Evolutionary conservation across 2,329 filamentous ascomycete species (phyloP).

Genomic region (Pseudonectria buxi): DNA sequence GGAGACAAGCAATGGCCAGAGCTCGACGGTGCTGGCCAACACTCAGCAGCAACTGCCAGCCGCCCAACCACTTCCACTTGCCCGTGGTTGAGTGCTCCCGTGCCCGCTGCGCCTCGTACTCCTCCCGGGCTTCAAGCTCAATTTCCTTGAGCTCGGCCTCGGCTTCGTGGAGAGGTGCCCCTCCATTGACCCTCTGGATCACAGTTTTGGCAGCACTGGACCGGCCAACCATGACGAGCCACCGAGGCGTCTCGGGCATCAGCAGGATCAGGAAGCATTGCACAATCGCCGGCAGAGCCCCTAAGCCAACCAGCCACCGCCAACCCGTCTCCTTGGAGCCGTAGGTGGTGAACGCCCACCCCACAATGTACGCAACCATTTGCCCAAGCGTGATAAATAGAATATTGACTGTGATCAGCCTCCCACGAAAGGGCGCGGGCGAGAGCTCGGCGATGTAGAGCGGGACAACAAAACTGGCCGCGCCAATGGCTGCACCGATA

Average conservation of each 20-base stretch:
- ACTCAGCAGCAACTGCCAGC: constrained; percentile 47
- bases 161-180: constrained; percentile 40
- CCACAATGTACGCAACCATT: constrained; percentile 78
- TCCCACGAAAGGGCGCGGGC: constrained; percentile 67
- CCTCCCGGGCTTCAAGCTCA: constrained; percentile 66
- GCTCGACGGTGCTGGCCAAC: constrained; percentile 65
- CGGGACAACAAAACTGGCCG: constrained; percentile 75
- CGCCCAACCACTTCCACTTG: constrained; percentile 34
- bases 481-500: constrained; percentile 67
- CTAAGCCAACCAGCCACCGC: constrained; percentile 88
- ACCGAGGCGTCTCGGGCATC: constrained; percentile 85
- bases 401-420: constrained; percentile 73
- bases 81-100: constrained; percentile 23
- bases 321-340: constrained; percentile 55
- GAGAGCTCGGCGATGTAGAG: constrained; percentile 84
- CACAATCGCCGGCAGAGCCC: constrained; percentile 65
- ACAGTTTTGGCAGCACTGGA: constrained; percentile 57
- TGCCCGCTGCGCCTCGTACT: constrained; percentile 44
- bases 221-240: constrained; percentile 66
- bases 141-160: constrained; percentile 61
- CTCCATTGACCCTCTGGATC: constrained; percentile 57
- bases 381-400: constrained; percentile 84
- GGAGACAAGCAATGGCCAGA: constrained; percentile 73
- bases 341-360: constrained; percentile 63
- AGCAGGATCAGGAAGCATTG: constrained; percentile 62